phyloP scores from a whole-genome alignment of 768 basidiomycete genomes.

The Rickenella mellea region DNA sequence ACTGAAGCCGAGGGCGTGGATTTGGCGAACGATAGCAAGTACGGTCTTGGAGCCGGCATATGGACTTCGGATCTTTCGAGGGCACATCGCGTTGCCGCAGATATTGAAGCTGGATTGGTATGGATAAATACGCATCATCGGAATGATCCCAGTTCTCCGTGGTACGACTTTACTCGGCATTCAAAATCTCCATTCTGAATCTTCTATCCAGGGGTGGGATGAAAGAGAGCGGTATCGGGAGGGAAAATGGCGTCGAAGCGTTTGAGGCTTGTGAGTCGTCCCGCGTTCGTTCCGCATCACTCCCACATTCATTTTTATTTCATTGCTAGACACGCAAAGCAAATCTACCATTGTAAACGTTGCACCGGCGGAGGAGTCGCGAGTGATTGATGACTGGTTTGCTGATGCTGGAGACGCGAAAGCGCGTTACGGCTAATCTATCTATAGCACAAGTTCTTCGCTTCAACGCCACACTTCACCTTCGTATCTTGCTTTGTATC shows the following conservation, averaged over 20 bases:
- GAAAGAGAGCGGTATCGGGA: conserved; percentile 82
- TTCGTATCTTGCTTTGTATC: too few species aligned
- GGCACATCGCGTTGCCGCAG: conserved; percentile 64
- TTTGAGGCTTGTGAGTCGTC: conserved; percentile 59
- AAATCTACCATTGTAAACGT: conserved; percentile 74
- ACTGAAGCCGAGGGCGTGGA: conserved; percentile 54
- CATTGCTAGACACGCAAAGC: conserved; percentile 62
- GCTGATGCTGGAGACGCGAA: conserved; percentile 38
- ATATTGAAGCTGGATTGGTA: conserved; percentile 66
- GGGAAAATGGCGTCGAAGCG: conserved; percentile 81
- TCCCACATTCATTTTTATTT: not conserved
- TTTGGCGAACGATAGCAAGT: conserved; percentile 69
- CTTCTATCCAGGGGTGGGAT: conserved; percentile 62
- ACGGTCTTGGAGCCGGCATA: conserved; percentile 72
- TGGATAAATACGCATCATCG: conserved; percentile 90
- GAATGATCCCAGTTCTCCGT: conserved; percentile 84
- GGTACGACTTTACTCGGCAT: conserved; percentile 37
- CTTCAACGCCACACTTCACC: too few species aligned
- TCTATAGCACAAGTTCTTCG: too few species aligned
- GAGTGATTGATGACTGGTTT: conserved; percentile 70
- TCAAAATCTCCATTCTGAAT: not conserved
- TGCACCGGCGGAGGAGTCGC: conserved; percentile 50
- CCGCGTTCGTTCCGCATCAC: not conserved
- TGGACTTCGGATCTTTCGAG: conserved; percentile 72
- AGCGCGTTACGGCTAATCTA: conserved; percentile 65